Evolutionary conservation across 139 green algal species (phyloP).

Genomic region (Coelastrella sp.): DNA sequence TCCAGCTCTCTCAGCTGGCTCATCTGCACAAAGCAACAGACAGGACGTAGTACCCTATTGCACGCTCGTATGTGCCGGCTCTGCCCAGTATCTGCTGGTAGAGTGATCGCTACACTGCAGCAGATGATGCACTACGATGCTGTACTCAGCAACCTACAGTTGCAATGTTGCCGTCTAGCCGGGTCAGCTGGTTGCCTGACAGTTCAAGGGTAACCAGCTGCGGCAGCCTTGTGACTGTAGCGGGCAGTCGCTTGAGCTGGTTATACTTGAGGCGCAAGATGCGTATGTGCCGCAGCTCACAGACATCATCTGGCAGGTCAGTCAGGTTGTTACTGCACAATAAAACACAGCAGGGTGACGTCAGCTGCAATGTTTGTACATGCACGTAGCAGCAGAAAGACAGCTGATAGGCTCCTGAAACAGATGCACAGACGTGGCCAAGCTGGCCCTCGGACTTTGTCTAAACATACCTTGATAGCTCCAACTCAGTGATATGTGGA

Average conservation of each 20-base stretch:
- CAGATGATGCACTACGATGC: too few relatives aligned
- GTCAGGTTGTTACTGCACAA: constrained; percentile 77
- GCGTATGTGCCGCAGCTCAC: constrained; percentile 73
- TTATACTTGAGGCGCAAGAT: constrained; percentile 90
- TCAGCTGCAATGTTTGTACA: background rate
- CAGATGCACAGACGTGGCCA: background rate
- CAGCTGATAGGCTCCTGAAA: too few relatives aligned
- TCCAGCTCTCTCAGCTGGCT: constrained; percentile 73
- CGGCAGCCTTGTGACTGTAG: constrained; percentile 60
- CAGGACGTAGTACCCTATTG: too few relatives aligned
- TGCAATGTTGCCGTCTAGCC: constrained; percentile 69
- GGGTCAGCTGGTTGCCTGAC: constrained; percentile 81
- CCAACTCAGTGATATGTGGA: constrained; percentile 77
- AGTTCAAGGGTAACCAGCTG: constrained; percentile 77
- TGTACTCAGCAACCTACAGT: constrained; percentile 27
- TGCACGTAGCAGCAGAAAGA: too few relatives aligned
- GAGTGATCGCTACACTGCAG: too few relatives aligned
- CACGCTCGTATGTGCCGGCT: too few relatives aligned
- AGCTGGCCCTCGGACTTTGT: too few relatives aligned
- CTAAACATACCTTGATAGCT: constrained; percentile 76
- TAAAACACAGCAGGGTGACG: background rate
- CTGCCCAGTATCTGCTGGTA: too few relatives aligned
- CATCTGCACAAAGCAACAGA: constrained; percentile 16
- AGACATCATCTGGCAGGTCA: constrained; percentile 79
- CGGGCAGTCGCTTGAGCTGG: constrained; percentile 69